Base-by-base conservation (phyloP, 805 yeast genomes). In the Diddensiella transvaalensis region DNA sequence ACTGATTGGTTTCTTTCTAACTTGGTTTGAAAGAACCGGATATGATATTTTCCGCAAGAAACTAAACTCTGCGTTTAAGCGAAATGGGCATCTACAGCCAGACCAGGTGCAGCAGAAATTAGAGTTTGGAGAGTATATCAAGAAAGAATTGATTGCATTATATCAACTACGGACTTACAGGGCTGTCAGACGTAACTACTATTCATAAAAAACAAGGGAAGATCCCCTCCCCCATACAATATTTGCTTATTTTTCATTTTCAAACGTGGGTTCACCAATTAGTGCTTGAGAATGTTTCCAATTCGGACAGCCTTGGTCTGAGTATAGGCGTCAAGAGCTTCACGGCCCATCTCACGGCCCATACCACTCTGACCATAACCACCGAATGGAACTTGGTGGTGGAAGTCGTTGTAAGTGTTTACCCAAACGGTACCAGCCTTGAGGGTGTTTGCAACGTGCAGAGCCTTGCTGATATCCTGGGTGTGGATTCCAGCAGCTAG, bases 401-500 rank as follows among this genome's bases (percentile, higher is more conserved):
- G 83, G 61, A 80, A 79, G 57, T 80, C 86, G 57, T 84, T 83
- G 47, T 83, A 81, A n/a, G 85, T 77, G 66, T 85, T 85, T 58
- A 84, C 70, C 78, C 85, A 84, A 13, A 84, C 80, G 44, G 79
- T 78, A 23, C 91, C 91, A 4, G 85, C 81, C 55, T 77, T 75
- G 48, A 84, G 65, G 26, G 75, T 76, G 51, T 75, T 67, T 3
- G 90, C 85, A 60, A 83, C 72, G 44, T 69, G 64, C 61, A 85
- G 83, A 4, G 88, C 95, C 53, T 75, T 74, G 49, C 75, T 72
- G 50, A 86, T 71, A 63, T 85, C 81, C 51, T 70, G 67, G 39
- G 95, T 80, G 73, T 87, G 87, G 5, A 87, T 76, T 62, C 91
- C 84, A 3, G 90, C 87, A 10, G 90, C 96, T 46, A 87, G 76